Base-by-base conservation (phyloP, 371 early-diverging fungal species). In the Capillidium heterosporum region DNA sequence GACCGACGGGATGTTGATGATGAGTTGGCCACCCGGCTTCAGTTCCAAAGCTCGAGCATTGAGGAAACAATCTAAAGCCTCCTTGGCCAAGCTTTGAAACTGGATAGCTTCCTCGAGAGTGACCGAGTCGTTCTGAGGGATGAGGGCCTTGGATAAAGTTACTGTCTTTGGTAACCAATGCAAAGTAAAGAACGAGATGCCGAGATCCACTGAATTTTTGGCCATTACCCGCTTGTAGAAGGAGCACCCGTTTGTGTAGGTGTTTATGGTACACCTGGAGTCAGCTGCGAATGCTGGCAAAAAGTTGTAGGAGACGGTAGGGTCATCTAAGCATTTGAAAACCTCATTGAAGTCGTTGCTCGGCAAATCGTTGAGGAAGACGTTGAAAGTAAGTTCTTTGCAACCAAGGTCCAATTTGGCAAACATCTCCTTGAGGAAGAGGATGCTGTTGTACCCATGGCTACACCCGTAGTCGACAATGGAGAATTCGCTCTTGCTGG, bases 331-430 rank as follows among this genome's bases (percentile, higher is more conserved):
- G 51, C 51, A 51, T 51, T 31, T 24, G 51, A 51, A 51, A n/a
- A 51, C 51, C n/a, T 51, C 51, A 4, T 29, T n/a, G 29, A 51
- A 51, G 19, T 51, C 51, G n/a, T 51, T 51, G 51, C 5, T 31
- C 7, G 51, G 51, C n/a, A 51, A 29, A 19, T 51, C 51, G 32
- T 51, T 51, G 51, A 28, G 51, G 19, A 26, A 51, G 29, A 51
- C 51, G 7, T 23, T 21, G 51, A 51, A 26, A 5, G 51, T 26
- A 4, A 11, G 11, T 51, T 21, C 26, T 7, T 11, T 31, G 11
- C 17, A n/a, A n/a, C n/a, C n/a, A n/a, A n/a, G n/a, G n/a, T n/a
- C n/a, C n/a, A n/a, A n/a, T n/a, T n/a, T n/a, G n/a, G n/a, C n/a
- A n/a, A n/a, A n/a, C n/a, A n/a, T n/a, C n/a, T n/a, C n/a, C n/a